Percentiles rank a stretch among this genome's conserved stretches.
phyloP scores from a whole-genome alignment of 2,329 filamentous ascomycete genomes.

The Fusarium sp. region DNA sequence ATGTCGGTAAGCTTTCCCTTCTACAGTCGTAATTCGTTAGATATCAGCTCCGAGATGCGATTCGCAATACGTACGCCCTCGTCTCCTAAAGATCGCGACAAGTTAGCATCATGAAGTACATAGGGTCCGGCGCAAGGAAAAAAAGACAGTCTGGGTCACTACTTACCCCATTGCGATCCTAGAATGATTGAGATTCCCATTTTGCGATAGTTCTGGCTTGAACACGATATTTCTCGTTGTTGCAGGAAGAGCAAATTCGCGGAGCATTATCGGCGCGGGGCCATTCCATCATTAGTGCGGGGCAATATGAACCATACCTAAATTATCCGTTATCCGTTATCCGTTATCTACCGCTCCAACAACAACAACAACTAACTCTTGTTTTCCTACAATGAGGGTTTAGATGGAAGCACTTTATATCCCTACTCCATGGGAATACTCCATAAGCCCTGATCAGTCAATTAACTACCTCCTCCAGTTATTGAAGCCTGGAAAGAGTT shows the following conservation, averaged over 20 bases:
- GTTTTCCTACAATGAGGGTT: neutral
- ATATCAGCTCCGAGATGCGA: neutral
- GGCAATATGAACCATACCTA: conserved; percentile 10
- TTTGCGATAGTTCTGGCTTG: conserved; percentile 16
- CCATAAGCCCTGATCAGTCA: no score
- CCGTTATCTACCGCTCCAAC: neutral
- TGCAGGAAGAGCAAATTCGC: conserved; percentile 20
- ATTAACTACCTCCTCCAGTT: no score
- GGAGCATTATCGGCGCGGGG: conserved; percentile 20
- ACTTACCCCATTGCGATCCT: conserved; percentile 21
- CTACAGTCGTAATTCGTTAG: conserved; percentile 13
- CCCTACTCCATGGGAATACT: neutral
- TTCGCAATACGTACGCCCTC: conserved; percentile 15
- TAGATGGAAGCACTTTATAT: neutral
- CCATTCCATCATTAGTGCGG: conserved; percentile 7
- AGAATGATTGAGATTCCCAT: conserved; percentile 20
- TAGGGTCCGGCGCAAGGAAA: neutral
- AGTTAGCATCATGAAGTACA: conserved; percentile 9
- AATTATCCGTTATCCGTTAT: neutral
- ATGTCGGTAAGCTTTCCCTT: conserved; percentile 30
- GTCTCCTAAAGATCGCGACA: conserved; percentile 4
- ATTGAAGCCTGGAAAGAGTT: neutral
- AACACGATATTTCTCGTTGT: conserved; percentile 15
- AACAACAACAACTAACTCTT: neutral
- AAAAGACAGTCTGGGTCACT: no score